phyloP scores from a whole-genome alignment of 2,329 filamentous ascomycete genomes.

The Diplocarpon mali region DNA sequence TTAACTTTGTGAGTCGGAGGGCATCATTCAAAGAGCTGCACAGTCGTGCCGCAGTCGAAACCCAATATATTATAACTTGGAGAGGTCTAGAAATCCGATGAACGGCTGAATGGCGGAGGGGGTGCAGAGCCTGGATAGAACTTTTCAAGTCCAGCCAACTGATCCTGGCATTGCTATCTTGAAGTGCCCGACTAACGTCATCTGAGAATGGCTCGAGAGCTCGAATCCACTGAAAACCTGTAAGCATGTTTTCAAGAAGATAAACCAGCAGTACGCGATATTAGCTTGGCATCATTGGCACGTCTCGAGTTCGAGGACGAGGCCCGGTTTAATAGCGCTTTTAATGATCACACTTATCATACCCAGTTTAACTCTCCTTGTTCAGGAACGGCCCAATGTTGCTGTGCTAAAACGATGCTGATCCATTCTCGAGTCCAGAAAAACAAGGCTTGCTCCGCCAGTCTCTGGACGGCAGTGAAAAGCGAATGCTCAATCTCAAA shows the following conservation, averaged over 20 bases:
- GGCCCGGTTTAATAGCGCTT: neutral
- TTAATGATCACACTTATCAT: neutral
- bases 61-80: too few species aligned
- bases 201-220: neutral
- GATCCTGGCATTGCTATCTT: neutral
- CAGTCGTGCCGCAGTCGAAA: neutral
- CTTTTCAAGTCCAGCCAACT: neutral
- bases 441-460: neutral
- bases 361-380: conserved; percentile 1
- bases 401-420: neutral
- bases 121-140: neutral
- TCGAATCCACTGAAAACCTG: neutral
- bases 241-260: too few species aligned
- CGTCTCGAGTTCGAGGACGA: neutral
- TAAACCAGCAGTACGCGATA: too few species aligned
- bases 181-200: neutral
- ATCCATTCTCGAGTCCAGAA: conserved; percentile 3
- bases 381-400: neutral
- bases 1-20: too few species aligned
- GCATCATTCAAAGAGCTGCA: neutral
- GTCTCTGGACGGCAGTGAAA: neutral
- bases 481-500: neutral
- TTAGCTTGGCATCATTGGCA: too few species aligned
- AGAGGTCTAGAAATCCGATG: neutral
- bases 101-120: neutral